Evolutionary conservation across 2,329 filamentous ascomycete species (phyloP), one percentile per base, ranked within the genome.

Genomic region (Botryotinia calthae): DNA sequence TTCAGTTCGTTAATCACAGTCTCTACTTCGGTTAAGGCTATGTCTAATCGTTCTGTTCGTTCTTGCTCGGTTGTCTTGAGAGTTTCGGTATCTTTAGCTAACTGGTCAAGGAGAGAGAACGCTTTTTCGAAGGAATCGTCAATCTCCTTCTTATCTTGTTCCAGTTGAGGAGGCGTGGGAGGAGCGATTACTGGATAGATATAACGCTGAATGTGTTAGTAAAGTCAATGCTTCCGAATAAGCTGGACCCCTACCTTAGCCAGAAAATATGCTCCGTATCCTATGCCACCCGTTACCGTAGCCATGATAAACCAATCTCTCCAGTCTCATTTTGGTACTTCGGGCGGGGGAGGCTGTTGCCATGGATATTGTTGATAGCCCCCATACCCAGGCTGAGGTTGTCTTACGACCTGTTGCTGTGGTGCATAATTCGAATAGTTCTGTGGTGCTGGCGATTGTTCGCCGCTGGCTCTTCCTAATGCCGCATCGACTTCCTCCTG

Each of bases 231-330:
- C 63, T 22, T 58, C 12, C 34, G 34, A 34, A 37, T 18, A 6
- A 64, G 18, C 10, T 25, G 14, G n/a, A 22, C 65, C 72, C 81
- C 54, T 84, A 94, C 92, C 88, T 97, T 97, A 74, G 94, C 93
- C 25, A 98, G 87, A 76, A 91, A 89, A 81, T 96, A 99, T 34
- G 97, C 83, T 0, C 95, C 95, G 80, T 98, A 98, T 56, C 94
- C 88, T 31, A 98, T 91, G 66, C 95, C 94, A 73, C 94, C 92
- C 75, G 97, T 91, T 20, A 98, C 93, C 0, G 96, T 99, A 12
- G 96, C 96, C 94, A 98, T 97, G 82, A 99, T 98, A 83, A 99
- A 99, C 93, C 94, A 98, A 81, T 99, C 96, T 75, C 97, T 89
- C 96, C 96, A 99, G 83, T 99, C 96, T 80, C 96, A 87, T 81